Percentiles rank a stretch among this genome's conserved stretches.
Conservation (phyloP, 139 green algal species). For the Diplosphaera chodatii region DNA sequence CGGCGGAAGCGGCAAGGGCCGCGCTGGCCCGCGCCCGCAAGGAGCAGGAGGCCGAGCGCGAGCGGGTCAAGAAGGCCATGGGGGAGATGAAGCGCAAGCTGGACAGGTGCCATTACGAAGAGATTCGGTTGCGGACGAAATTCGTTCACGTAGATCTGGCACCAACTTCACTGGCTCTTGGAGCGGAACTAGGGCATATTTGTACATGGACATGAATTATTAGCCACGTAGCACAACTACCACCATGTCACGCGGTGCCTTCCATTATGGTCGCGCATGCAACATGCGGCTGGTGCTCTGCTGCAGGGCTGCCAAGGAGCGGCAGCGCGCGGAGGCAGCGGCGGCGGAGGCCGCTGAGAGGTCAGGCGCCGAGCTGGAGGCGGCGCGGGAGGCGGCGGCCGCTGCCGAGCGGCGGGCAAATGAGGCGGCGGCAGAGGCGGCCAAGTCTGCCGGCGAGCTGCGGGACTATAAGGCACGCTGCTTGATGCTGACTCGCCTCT, state of each 20-base stretch:
- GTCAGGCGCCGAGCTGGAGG: conserved; percentile 21
- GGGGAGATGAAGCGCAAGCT: conserved; percentile 33
- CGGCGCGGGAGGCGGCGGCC: conserved; percentile 2
- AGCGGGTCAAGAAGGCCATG: conserved; percentile 35
- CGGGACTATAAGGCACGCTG: conserved; percentile 34
- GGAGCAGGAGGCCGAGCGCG: conserved; percentile 32
- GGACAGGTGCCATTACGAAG: conserved; percentile 15
- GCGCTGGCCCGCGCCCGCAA: conserved; percentile 19
- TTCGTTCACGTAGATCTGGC: too few species aligned
- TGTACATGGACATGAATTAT: too few species aligned
- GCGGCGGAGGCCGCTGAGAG: conserved; percentile 13
- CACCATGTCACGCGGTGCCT: too few species aligned
- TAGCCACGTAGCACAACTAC: too few species aligned
- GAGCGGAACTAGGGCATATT: too few species aligned
- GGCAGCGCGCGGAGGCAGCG: conserved; percentile 19
- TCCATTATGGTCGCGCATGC: too few species aligned
- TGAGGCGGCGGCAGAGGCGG: conserved; percentile 6
- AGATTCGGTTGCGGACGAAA: too few species aligned
- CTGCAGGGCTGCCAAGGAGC: conserved; percentile 26
- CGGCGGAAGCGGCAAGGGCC: conserved; percentile 6
- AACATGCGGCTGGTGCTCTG: too few species aligned
- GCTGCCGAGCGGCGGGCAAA: conserved; percentile 9
- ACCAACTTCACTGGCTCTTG: too few species aligned
- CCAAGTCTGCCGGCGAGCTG: conserved; percentile 19
- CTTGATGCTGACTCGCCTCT: too few species aligned